Evolutionary conservation across 106 monocot species (phyloP).

Genomic region (Hemerocallis citrina): DNA sequence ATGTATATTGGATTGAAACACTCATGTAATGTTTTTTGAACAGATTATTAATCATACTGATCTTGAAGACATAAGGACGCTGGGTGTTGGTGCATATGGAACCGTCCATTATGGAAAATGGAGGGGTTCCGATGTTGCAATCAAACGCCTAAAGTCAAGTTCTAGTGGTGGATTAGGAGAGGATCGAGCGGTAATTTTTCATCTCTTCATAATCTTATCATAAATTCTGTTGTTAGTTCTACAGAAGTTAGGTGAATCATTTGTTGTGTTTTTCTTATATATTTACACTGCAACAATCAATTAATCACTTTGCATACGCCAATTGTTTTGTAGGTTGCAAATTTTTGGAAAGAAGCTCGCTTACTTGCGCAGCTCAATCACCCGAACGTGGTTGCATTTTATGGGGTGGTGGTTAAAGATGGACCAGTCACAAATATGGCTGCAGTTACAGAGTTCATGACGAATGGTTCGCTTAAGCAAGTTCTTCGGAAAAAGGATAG

Average conservation of each 20-base stretch:
- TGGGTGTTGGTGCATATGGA: slow-evolving; percentile 21
- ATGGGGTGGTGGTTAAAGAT: slow-evolving; percentile 29
- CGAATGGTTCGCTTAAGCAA: slow-evolving; percentile 27
- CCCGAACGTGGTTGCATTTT: slow-evolving; percentile 38
- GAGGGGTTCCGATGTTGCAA: too few species aligned
- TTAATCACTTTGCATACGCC: too few species aligned
- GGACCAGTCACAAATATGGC: slow-evolving; percentile 14
- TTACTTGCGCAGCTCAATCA: slow-evolving; percentile 24
- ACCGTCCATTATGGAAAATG: slow-evolving; percentile 30
- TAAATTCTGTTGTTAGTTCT: too few species aligned
- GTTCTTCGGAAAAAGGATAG: slow-evolving; percentile 21
- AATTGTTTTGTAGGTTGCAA: slow-evolving; percentile 14
- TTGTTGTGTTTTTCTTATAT: too few species aligned
- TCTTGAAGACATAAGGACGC: slow-evolving; percentile 20
- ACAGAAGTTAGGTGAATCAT: too few species aligned
- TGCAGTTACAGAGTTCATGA: slow-evolving; percentile 32
- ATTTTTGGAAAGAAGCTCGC: slow-evolving; percentile 36
- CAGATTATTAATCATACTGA: slow-evolving; percentile 15
- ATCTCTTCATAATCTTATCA: too few species aligned
- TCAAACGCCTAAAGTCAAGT: slow-evolving; percentile 15
- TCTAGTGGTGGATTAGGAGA: slow-evolving; percentile 6
- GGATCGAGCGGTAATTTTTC: neutral
- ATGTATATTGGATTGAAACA: neutral
- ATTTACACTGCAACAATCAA: too few species aligned
- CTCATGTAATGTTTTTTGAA: neutral